Evolutionary conservation across 139 green algal genomes (phyloP).

Genomic region (Micractinium conductrix): DNA sequence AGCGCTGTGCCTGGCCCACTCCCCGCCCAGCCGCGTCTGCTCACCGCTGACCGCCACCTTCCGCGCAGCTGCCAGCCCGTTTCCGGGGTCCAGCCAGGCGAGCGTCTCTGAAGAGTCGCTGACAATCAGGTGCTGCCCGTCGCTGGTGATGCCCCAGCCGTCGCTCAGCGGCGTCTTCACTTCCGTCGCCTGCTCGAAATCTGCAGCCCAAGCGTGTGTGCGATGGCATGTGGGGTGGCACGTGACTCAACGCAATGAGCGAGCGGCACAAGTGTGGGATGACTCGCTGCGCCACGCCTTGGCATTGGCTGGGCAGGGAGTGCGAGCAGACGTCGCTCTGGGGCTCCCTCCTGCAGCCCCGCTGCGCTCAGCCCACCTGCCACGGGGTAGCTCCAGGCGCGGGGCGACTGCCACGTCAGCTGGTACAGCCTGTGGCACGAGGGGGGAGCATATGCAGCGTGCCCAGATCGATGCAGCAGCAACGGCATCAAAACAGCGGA

Average conservation of each 20-base stretch:
- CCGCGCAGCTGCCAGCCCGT: conserved; percentile 34
- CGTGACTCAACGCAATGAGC: no score
- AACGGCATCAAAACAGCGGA: not conserved
- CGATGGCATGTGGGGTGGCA: no score
- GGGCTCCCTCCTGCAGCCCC: no score
- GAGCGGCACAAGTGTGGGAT: no score
- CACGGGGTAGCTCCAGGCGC: conserved; percentile 47
- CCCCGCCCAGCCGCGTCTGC: no score
- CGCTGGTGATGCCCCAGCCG: conserved; percentile 85
- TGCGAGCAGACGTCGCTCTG: no score
- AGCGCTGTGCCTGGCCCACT: not conserved
- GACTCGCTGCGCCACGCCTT: no score
- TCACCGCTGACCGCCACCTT: conserved; percentile 41
- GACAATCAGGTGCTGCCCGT: conserved; percentile 70
- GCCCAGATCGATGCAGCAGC: not conserved
- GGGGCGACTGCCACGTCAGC: conserved; percentile 69
- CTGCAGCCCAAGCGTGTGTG: no score
- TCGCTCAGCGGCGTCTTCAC: conserved; percentile 68
- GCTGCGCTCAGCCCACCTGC: no score
- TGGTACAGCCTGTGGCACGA: conserved; percentile 70
- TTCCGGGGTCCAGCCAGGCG: conserved; percentile 66
- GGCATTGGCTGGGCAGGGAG: no score
- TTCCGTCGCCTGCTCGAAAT: conserved; percentile 42
- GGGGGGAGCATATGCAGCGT: not conserved
- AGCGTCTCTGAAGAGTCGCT: conserved; percentile 76